phyloP scores from a whole-genome alignment of 352 stramenopile genomes.

The Phytophthora rubi region DNA sequence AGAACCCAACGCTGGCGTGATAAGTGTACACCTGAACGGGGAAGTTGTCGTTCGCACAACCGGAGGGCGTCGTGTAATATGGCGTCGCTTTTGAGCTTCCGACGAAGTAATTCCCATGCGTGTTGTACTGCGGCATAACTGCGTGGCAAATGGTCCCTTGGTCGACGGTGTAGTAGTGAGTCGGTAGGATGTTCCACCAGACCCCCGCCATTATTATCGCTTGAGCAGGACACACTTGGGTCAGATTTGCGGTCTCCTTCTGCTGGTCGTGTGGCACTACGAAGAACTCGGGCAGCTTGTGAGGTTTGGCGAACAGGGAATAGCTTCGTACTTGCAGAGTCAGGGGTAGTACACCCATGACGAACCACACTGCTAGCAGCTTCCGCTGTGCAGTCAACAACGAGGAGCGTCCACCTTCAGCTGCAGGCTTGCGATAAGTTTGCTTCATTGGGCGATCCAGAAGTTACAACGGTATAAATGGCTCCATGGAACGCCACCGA shows the following conservation, averaged over 20 bases:
- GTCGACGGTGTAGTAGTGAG: constrained; percentile 2
- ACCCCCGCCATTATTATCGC: not conserved
- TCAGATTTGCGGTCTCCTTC: not conserved
- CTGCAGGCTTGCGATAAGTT: not conserved
- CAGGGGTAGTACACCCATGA: constrained; percentile 1
- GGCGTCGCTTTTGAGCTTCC: not conserved
- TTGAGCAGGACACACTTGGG: not conserved
- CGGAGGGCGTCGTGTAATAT: not conserved
- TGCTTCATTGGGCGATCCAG: not conserved
- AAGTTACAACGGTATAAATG: too few species aligned
- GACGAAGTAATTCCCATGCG: constrained; percentile 14
- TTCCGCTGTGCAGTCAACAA: constrained; percentile 2
- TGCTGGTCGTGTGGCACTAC: not conserved
- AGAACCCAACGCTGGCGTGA: constrained; percentile 27
- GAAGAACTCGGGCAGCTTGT: constrained; percentile 14
- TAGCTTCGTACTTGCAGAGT: constrained; percentile 22
- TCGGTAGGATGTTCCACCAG: constrained; percentile 10
- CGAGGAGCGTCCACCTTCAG: not conserved
- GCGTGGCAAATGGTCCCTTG: constrained; percentile 2
- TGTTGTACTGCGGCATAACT: constrained; percentile 18
- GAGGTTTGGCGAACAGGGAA: constrained; percentile 10
- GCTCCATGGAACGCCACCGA: too few species aligned
- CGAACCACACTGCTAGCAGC: constrained; percentile 11
- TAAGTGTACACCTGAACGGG: constrained; percentile 21
- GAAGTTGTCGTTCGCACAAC: constrained; percentile 5